phyloP scores from a whole-genome alignment of 345 rosid species.

The Salix dunnii region DNA sequence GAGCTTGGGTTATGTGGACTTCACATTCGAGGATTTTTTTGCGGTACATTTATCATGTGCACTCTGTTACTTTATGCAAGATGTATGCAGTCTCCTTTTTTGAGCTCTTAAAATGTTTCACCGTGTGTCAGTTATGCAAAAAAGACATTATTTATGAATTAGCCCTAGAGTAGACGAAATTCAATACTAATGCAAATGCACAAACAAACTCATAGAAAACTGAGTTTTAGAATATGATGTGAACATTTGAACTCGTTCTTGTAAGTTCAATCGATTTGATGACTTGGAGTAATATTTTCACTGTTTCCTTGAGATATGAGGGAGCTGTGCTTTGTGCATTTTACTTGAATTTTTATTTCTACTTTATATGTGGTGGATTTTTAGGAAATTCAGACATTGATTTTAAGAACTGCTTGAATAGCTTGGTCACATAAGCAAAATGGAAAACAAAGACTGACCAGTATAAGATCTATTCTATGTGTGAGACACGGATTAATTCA shows the following conservation, averaged over 20 bases:
- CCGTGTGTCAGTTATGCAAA: not conserved
- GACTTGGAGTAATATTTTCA: not conserved
- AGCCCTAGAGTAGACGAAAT: no score
- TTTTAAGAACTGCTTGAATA: not conserved
- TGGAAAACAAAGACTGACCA: not conserved
- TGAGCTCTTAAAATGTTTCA: not conserved
- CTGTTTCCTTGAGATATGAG: not conserved
- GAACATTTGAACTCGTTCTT: not conserved
- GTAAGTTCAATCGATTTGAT: not conserved
- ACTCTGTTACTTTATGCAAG: not conserved
- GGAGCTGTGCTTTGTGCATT: not conserved
- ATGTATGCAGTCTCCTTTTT: not conserved
- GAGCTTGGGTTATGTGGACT: constrained; percentile 82
- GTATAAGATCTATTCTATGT: not conserved
- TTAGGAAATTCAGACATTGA: not conserved
- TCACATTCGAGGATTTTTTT: constrained; percentile 97
- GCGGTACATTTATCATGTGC: constrained; percentile 42
- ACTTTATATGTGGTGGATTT: no score
- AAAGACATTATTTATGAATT: not conserved
- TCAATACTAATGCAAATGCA: not conserved
- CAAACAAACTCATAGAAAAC: not conserved
- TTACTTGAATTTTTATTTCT: not conserved
- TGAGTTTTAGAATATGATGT: not conserved
- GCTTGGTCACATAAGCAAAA: not conserved
- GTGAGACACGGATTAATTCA: not conserved